Percentiles rank a stretch among this genome's conserved stretches.
These are phyloP conservation scores for Polytrichum formosum DNA, from an alignment of 225 moss, liverwort and hornwort species.

Conservation along the genomic window DNA sequence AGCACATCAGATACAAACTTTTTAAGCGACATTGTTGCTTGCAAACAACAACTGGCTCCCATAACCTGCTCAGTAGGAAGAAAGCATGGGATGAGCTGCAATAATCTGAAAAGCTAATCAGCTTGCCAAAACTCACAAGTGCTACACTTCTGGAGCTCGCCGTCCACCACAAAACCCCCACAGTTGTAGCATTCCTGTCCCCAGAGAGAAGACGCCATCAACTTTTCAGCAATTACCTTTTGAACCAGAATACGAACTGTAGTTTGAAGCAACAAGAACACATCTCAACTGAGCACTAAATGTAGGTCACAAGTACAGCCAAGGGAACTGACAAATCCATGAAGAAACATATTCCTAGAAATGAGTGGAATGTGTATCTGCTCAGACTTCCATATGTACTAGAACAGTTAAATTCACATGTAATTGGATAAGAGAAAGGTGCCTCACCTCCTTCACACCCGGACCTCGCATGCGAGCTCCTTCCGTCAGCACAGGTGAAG, in stretches of 20 bases:
- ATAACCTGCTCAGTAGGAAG: too few species aligned
- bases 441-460: constrained; percentile 70
- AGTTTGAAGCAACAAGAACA: neutral
- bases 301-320: neutral
- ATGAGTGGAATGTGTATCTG: constrained; percentile 44
- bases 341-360: constrained; percentile 46
- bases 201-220: constrained; percentile 27
- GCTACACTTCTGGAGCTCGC: constrained; percentile 52
- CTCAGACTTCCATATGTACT: constrained; percentile 46
- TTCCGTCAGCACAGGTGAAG: constrained; percentile 52
- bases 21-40: too few species aligned
- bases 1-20: too few species aligned
- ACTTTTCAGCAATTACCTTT: neutral
- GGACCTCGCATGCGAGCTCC: constrained; percentile 64
- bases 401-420: constrained; percentile 28
- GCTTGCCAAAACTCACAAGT: constrained; percentile 41
- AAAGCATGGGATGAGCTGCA: neutral
- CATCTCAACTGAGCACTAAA: neutral
- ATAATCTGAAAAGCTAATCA: constrained; percentile 4
- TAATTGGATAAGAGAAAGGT: constrained; percentile 44
- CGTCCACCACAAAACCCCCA: constrained; percentile 31
- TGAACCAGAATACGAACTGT: neutral
- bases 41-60: too few species aligned
- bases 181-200: constrained; percentile 49
- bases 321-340: constrained; percentile 4